phyloP scores from a whole-genome alignment of 805 yeast genomes.

The Yarrowia divulgata region DNA sequence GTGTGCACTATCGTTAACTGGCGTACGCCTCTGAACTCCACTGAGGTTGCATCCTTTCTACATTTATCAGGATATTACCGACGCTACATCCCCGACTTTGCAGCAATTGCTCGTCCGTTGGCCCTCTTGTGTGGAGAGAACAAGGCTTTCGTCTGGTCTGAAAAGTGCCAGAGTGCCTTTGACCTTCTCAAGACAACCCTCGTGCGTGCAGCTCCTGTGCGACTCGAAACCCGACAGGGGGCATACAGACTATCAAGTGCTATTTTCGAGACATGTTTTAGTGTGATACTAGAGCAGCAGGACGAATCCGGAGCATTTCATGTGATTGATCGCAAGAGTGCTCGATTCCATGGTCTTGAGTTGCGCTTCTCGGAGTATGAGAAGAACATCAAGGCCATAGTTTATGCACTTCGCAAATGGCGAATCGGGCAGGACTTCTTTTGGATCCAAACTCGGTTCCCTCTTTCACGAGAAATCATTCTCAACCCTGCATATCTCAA shows the following conservation, averaged over 20 bases:
- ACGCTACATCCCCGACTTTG: conserved; percentile 27
- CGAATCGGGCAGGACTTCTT: conserved; percentile 10
- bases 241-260: conserved; percentile 4
- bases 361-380: conserved; percentile 6
- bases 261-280: neutral
- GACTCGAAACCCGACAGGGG: neutral
- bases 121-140: conserved; percentile 4
- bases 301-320: conserved; percentile 1
- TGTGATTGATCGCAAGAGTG: conserved; percentile 21
- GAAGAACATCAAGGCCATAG: conserved; percentile 17
- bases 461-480: neutral
- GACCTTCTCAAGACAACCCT: conserved; percentile 4
- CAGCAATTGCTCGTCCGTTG: conserved; percentile 13
- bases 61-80: conserved; percentile 22
- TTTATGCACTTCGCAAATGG: conserved; percentile 26
- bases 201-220: conserved; percentile 1
- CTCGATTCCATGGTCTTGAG: conserved; percentile 19
- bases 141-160: conserved; percentile 7
- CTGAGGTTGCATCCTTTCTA: conserved; percentile 5
- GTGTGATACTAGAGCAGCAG: conserved; percentile 10
- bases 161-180: conserved; percentile 16
- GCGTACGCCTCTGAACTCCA: neutral
- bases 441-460: neutral
- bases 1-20: conserved; percentile 12
- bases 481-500: conserved; percentile 10